These are phyloP conservation scores for Backusella luteola DNA, from an alignment of 192 early-diverging fungal genomes.

Conservation along the genomic window DNA sequence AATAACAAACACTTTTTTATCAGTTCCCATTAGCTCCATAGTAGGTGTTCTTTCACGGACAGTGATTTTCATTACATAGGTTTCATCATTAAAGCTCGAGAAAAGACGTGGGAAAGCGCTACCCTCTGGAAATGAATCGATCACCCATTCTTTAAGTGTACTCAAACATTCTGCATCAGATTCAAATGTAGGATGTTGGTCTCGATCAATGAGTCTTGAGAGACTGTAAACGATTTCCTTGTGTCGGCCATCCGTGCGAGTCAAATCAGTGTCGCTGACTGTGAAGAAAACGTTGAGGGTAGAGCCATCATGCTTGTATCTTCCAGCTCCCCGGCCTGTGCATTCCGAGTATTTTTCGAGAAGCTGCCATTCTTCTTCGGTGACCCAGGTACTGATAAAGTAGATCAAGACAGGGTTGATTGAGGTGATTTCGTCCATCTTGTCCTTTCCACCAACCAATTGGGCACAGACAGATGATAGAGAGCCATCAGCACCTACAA, in stretches of 20 bases:
- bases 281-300: neutral
- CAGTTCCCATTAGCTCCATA: neutral
- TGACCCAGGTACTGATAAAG: neutral
- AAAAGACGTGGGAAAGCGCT: neutral
- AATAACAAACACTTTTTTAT: slow-evolving; percentile 2
- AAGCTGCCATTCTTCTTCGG: slow-evolving; percentile 8
- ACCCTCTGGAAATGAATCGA: neutral
- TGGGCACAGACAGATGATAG: slow-evolving; percentile 24
- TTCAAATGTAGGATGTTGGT: neutral
- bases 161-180: neutral
- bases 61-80: neutral
- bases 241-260: neutral
- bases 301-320: neutral
- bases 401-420: neutral
- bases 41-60: slow-evolving; percentile 14
- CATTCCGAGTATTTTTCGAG: neutral
- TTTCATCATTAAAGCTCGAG: neutral
- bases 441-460: slow-evolving; percentile 1
- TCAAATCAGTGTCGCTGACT: neutral
- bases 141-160: neutral
- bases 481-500: slow-evolving; percentile 40
- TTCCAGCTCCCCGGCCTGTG: neutral
- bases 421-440: neutral
- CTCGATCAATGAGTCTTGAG: neutral
- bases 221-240: neutral